Evolutionary conservation across 345 rosid species (phyloP).

Genomic region (Lepidium didymum): DNA sequence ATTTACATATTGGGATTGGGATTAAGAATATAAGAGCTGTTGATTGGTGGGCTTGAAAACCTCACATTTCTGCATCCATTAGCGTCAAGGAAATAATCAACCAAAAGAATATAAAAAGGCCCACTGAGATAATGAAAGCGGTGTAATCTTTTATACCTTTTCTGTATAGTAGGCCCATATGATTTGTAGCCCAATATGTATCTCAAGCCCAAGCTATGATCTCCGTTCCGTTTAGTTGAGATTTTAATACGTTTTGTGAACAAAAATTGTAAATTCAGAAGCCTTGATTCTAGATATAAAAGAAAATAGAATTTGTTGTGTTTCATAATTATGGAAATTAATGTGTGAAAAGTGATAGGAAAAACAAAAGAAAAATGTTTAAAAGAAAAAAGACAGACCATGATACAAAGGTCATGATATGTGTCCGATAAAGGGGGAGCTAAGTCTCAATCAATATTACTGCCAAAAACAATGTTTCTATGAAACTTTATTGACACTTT

Average conservation of each 20-base stretch:
- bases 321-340: neutral
- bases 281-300: neutral
- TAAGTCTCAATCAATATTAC: conserved; percentile 41
- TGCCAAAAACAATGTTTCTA: conserved; percentile 24
- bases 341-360: conserved; percentile 7
- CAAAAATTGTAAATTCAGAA: neutral
- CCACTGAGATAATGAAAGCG: too few species aligned
- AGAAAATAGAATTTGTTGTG: conserved; percentile 8
- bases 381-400: conserved; percentile 45
- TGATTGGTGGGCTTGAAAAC: too few species aligned
- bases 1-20: too few species aligned
- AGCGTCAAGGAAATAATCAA: neutral
- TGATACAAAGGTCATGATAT: conserved; percentile 52
- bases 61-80: neutral
- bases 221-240: neutral
- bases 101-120: neutral
- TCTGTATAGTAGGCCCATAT: neutral
- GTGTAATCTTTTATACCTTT: too few species aligned
- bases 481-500: neutral
- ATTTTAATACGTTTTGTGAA: neutral
- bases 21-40: too few species aligned
- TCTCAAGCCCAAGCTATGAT: neutral
- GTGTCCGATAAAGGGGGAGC: conserved; percentile 50
- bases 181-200: neutral
- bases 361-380: conserved; percentile 7